A percentile compares a stretch with the other conserved stretches of the same genome.
phyloP scores from a whole-genome alignment of 148 eudicot species.

The Bassia scoparia region DNA sequence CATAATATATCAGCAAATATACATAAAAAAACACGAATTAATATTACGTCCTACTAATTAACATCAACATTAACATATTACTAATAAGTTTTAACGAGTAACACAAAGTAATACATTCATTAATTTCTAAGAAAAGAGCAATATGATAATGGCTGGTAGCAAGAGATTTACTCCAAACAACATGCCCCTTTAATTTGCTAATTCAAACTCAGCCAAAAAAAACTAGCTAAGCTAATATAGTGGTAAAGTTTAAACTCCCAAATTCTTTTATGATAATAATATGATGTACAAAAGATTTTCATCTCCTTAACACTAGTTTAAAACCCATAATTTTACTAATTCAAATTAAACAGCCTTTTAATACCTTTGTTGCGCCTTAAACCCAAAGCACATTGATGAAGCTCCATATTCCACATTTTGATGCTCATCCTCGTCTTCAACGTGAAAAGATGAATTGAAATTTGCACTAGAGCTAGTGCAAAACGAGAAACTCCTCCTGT shows the following conservation, averaged over 20 bases:
- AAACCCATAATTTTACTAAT: neutral
- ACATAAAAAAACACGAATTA: neutral
- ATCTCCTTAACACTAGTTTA: neutral
- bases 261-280: neutral
- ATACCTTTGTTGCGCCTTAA: conserved; percentile 19
- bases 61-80: conserved; percentile 9
- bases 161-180: conserved; percentile 6
- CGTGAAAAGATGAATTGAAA: conserved; percentile 18
- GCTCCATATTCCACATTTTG: neutral
- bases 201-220: conserved; percentile 15
- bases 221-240: neutral
- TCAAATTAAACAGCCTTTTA: conserved; percentile 4
- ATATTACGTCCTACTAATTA: no score
- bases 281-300: conserved; percentile 16
- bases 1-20: neutral
- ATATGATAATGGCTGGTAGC: conserved; percentile 11
- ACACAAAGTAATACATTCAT: neutral
- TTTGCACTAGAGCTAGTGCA: conserved; percentile 13
- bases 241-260: neutral
- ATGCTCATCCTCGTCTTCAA: conserved; percentile 8
- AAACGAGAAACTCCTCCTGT: conserved; percentile 21
- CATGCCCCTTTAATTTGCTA: neutral
- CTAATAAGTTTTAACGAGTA: neutral
- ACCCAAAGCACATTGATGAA: conserved; percentile 28
- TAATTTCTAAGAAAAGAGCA: neutral